Conservation (phyloP, 805 yeast genomes). For the Candida chauliodis region DNA sequence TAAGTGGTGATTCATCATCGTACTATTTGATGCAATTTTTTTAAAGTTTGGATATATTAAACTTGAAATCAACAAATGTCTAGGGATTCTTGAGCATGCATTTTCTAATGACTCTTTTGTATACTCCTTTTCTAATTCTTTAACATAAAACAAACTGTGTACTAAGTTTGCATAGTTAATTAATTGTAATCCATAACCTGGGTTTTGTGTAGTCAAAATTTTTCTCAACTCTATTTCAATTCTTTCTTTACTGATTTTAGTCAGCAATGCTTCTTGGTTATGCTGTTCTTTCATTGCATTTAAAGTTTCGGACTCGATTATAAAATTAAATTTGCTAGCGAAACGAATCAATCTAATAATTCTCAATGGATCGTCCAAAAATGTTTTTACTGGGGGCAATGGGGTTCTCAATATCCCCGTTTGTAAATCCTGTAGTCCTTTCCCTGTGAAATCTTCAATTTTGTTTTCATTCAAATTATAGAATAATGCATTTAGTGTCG, state of each 20-base stretch:
- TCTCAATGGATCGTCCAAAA: slow-evolving; percentile 90
- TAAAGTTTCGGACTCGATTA: slow-evolving; percentile 54
- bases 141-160: slow-evolving; percentile 51
- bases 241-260: slow-evolving; percentile 85
- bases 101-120: slow-evolving; percentile 7
- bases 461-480: slow-evolving; percentile 66
- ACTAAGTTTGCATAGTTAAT: slow-evolving; percentile 54
- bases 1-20: slow-evolving; percentile 4
- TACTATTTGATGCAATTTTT: slow-evolving; percentile 2
- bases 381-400: slow-evolving; percentile 77
- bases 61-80: slow-evolving; percentile 21
- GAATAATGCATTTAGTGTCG: slow-evolving; percentile 89
- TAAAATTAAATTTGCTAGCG: slow-evolving; percentile 73
- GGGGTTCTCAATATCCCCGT: slow-evolving; percentile 83
- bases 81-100: slow-evolving; percentile 8
- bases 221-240: slow-evolving; percentile 84
- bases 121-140: slow-evolving; percentile 18
- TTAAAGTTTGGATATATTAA: slow-evolving; percentile 19
- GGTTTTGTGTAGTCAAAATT: slow-evolving; percentile 61
- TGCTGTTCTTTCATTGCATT: slow-evolving; percentile 60
- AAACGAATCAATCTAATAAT: slow-evolving; percentile 83
- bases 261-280: slow-evolving; percentile 55
- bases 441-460: slow-evolving; percentile 82
- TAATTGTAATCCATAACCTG: slow-evolving; percentile 59
- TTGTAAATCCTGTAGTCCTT: slow-evolving; percentile 70